Conservation (phyloP, 192 early-diverging fungal genomes). For the Entomortierella lignicola region DNA sequence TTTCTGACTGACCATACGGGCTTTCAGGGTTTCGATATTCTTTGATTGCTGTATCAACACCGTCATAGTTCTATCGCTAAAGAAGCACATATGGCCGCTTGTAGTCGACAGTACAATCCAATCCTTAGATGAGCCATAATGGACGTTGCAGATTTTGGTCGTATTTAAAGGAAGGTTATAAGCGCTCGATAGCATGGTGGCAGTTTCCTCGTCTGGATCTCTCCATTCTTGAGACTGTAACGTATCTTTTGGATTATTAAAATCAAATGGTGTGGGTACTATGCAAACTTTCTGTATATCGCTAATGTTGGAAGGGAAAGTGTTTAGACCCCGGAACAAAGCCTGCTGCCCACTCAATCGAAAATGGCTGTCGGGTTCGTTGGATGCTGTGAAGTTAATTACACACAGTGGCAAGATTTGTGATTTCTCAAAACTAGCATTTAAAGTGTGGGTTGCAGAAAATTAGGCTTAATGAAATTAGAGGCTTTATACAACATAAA, state of each 20-base stretch:
- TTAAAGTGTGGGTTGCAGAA: neutral
- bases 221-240: conserved; percentile 1
- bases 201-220: neutral
- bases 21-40: conserved; percentile 12
- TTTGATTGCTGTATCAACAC: neutral
- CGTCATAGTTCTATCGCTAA: neutral
- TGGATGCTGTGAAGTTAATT: conserved; percentile 42
- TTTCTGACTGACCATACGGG: neutral
- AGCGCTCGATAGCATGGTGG: conserved; percentile 2
- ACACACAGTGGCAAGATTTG: conserved; percentile 46
- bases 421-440: conserved; percentile 41
- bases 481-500: neutral
- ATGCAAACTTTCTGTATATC: conserved; percentile 14
- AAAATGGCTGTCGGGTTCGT: conserved; percentile 16
- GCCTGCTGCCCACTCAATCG: conserved; percentile 10
- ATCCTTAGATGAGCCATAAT: neutral
- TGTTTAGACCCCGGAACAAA: conserved; percentile 1
- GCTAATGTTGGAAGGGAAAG: conserved; percentile 10
- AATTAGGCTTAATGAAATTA: neutral
- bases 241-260: neutral
- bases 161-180: neutral
- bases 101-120: neutral
- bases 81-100: neutral
- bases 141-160: conserved; percentile 16
- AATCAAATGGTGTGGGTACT: conserved; percentile 10